Conservation (phyloP, 2,329 filamentous ascomycete species). For the Claviceps digitariae region DNA sequence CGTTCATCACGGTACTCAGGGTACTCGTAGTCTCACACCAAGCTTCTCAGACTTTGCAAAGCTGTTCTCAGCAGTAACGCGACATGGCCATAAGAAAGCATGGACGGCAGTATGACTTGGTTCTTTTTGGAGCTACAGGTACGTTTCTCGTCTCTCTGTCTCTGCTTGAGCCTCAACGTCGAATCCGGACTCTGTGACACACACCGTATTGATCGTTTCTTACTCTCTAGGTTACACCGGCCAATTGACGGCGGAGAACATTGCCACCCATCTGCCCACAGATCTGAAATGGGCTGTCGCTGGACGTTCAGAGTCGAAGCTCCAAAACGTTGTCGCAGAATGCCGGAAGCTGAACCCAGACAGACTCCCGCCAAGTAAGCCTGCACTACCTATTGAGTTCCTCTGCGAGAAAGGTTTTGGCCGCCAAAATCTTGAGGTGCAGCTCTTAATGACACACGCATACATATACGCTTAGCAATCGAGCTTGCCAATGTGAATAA, state of each 20-base stretch:
- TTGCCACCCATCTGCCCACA: conserved; percentile 55
- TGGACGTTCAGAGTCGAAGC: conserved; percentile 65
- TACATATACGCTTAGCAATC: conserved; percentile 35
- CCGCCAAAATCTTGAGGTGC: background rate
- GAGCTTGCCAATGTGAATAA: conserved; percentile 37
- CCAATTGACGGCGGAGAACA: conserved; percentile 60
- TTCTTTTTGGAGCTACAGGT: conserved; percentile 47
- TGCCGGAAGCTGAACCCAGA: conserved; percentile 55
- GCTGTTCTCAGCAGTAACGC: background rate
- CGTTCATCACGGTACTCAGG: background rate
- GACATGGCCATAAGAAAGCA: conserved; percentile 36
- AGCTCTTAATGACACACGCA: conserved; percentile 1
- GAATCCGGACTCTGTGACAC: background rate
- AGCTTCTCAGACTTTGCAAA: background rate
- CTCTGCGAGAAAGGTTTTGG: background rate
- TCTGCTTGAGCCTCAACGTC: conserved; percentile 6
- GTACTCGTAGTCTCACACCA: background rate
- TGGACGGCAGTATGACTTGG: conserved; percentile 40
- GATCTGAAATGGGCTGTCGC: conserved; percentile 79
- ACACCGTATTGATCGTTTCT: background rate
- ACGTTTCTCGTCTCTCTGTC: background rate
- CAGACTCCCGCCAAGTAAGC: conserved; percentile 53
- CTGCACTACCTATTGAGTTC: background rate
- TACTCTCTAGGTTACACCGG: conserved; percentile 61
- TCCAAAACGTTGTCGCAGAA: conserved; percentile 53